Conservation (phyloP, 768 basidiomycete genomes). For the Suillus subaureus region DNA sequence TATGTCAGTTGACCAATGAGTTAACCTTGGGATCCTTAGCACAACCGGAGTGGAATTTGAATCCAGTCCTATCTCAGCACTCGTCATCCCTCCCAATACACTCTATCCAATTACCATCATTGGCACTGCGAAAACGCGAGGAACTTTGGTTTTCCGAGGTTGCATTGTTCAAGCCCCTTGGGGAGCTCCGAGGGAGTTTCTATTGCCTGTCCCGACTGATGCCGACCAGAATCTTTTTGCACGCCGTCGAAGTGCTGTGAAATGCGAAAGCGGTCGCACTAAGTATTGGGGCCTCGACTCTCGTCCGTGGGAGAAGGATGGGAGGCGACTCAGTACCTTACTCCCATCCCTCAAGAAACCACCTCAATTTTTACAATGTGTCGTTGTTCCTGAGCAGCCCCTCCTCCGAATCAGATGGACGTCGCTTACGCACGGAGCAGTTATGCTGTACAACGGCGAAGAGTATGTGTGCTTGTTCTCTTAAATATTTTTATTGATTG, state of each 20-base stretch:
- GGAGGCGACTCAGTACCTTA: constrained; percentile 41
- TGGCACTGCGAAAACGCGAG: constrained; percentile 65
- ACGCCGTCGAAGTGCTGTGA: constrained; percentile 57
- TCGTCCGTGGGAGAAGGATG: constrained; percentile 57
- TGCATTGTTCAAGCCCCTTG: constrained; percentile 78
- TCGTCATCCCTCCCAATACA: constrained; percentile 73
- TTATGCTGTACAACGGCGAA: constrained; percentile 97
- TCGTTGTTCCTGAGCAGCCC: constrained; percentile 87
- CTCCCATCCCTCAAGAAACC: constrained; percentile 27
- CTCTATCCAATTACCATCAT: constrained; percentile 72
- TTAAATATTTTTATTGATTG: constrained; percentile 8
- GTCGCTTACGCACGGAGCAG: constrained; percentile 89
- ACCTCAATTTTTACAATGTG: constrained; percentile 71
- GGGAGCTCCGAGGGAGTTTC: constrained; percentile 68
- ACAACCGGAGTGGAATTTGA: constrained; percentile 81
- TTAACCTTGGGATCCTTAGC: constrained; percentile 40
- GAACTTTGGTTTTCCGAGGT: constrained; percentile 73
- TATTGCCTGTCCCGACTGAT: constrained; percentile 71
- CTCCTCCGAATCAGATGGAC: constrained; percentile 83
- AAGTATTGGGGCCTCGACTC: constrained; percentile 79
- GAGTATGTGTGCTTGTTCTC: constrained; percentile 49
- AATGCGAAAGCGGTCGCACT: constrained; percentile 67
- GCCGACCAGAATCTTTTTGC: constrained; percentile 68
- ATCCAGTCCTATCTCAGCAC: constrained; percentile 55
- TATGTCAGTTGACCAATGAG: not conserved